Percentiles rank a stretch among this genome's conserved stretches.
Conservation (phyloP, 257 asterid species). For the Solanum stenotomum region DNA sequence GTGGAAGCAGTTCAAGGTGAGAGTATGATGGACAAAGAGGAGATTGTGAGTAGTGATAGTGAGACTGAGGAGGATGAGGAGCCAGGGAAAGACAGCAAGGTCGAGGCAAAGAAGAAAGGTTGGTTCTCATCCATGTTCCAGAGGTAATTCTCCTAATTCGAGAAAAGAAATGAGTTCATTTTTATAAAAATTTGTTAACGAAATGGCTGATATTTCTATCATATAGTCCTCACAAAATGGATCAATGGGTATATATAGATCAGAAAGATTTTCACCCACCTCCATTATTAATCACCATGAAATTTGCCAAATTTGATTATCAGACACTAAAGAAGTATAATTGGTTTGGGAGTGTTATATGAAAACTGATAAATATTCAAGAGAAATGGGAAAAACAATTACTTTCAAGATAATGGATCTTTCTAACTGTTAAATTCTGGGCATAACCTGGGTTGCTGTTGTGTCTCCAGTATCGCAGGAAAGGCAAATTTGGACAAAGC, state of each 20-base stretch:
- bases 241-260: not conserved
- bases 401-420: not conserved
- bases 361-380: not conserved
- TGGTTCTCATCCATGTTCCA: slow-evolving; percentile 96
- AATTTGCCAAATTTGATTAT: not conserved
- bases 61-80: slow-evolving; percentile 63
- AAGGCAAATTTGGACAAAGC: slow-evolving; percentile 85
- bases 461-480: slow-evolving; percentile 65
- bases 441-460: not conserved
- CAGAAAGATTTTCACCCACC: not conserved
- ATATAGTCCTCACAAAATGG: not conserved
- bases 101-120: slow-evolving; percentile 62
- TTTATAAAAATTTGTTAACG: not conserved
- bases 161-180: not conserved
- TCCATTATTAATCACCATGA: not conserved
- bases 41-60: slow-evolving; percentile 70
- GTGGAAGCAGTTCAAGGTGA: slow-evolving; percentile 59
- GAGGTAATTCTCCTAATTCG: slow-evolving; percentile 35
- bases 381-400: not conserved
- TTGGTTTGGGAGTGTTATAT: not conserved
- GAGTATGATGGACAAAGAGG: slow-evolving; percentile 98
- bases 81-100: slow-evolving; percentile 33
- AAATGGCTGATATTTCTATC: not conserved
- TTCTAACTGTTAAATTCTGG: not conserved
- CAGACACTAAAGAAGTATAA: not conserved